Evolutionary conservation across 164 flowering plant genomes (phyloP), one percentile per base, ranked within the genome.

Genomic region (Nelumbo lutea): DNA sequence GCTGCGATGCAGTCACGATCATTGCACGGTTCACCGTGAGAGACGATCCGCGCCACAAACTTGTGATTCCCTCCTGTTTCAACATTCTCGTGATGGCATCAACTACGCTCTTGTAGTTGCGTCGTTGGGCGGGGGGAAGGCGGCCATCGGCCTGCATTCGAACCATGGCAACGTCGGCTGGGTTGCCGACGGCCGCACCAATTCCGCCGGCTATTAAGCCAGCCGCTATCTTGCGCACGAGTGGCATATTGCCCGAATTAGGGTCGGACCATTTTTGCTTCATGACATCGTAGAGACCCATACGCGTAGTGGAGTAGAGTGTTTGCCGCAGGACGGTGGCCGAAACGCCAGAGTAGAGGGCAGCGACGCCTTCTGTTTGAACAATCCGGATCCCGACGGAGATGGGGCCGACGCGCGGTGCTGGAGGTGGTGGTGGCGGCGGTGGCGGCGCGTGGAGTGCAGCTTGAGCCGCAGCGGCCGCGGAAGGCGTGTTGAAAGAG

Each of bases 61-160:
- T 77, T 2, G 82, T 65, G 3, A 89, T 66, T 9, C 96, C 98
- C 68, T 93, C 98, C 62, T 75, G 79, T 59, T 77, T 83, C 0
- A 77, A 9, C 93, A 90, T 93, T 14, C 77, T 76, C 1, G 75
- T 45, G 38, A 93, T 86, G 3, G 98, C 98, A 67, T 93, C 98
- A 9, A 81, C 69, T 5, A 89, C 96, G 78, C 87, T 78, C 64
- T 76, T 80, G 88, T 93, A 93, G 76, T 93, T 93, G 2, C 96
- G 83, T 13, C 96, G 90, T 70, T 93, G 81, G 0, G 78, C 81
- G 39, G 40, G 9, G 1, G 98, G 98, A 27, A 93, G 93, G 5
- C 96, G 79, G 4, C 96, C 96, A 77, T 93, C 98, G 58, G 95
- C 98, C 56, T 90, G 98, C 98, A 90, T 93, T 10, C 95, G 83